Evolutionary conservation across 2,329 filamentous ascomycete species (phyloP).

Genomic region (Penicillium sp.): DNA sequence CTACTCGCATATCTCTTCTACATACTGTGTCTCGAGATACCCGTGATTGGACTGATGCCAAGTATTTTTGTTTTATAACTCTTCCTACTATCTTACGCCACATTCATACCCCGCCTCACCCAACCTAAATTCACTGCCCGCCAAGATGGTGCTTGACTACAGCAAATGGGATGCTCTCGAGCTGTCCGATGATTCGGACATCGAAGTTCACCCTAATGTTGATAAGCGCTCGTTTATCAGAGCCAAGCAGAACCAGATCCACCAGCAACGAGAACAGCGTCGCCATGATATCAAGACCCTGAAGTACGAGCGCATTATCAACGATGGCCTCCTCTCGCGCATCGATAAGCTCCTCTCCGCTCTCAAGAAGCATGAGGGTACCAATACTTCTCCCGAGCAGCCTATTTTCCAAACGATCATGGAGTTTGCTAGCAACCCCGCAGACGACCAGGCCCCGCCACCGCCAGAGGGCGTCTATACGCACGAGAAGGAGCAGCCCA

Average conservation of each 20-base stretch:
- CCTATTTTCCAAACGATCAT: slow-evolving; percentile 87
- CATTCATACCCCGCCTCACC: slow-evolving; percentile 15
- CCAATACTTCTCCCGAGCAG: slow-evolving; percentile 68
- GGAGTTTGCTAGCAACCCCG: slow-evolving; percentile 70
- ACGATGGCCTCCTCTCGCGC: slow-evolving; percentile 82
- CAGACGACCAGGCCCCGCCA: slow-evolving; percentile 72
- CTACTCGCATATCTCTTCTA: background rate
- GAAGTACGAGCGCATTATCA: slow-evolving; percentile 87
- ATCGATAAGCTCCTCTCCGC: slow-evolving; percentile 76
- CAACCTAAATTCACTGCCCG: slow-evolving; percentile 12
- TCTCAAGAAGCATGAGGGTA: slow-evolving; percentile 71
- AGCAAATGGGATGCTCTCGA: slow-evolving; percentile 77
- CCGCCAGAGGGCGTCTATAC: slow-evolving; percentile 77
- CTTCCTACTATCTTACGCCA: slow-evolving; percentile 9
- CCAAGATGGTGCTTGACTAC: slow-evolving; percentile 61
- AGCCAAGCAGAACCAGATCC: slow-evolving; percentile 96
- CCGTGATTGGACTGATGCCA: background rate
- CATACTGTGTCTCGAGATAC: too few species aligned
- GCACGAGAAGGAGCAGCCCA: slow-evolving; percentile 71
- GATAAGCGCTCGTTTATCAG: slow-evolving; percentile 98
- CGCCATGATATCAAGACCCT: slow-evolving; percentile 86
- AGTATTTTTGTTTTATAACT: background rate
- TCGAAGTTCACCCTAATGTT: slow-evolving; percentile 98
- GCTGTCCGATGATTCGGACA: slow-evolving; percentile 95
- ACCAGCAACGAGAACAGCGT: slow-evolving; percentile 82